Percentiles rank a stretch among this genome's conserved stretches.
Conservation (phyloP, 2,329 filamentous ascomycete genomes). For the Aspergillus floridensis region DNA sequence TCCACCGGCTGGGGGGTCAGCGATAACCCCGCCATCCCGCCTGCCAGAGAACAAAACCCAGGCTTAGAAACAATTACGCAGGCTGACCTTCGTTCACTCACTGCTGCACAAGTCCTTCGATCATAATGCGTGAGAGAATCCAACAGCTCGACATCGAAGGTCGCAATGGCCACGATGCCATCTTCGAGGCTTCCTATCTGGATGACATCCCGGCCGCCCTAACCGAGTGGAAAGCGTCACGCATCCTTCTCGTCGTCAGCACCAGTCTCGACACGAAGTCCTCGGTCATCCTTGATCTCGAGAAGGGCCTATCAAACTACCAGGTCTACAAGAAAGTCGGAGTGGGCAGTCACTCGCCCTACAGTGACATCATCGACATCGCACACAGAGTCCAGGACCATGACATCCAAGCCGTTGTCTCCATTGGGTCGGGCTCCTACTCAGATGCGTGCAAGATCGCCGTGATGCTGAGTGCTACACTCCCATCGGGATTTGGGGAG, state of each 20-base stretch:
- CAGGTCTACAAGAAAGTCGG: slow-evolving; percentile 4
- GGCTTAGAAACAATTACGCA: not conserved
- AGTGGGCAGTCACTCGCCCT: slow-evolving; percentile 3
- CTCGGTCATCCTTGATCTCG: not conserved
- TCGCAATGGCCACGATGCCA: not conserved
- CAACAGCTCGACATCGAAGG: slow-evolving; percentile 1
- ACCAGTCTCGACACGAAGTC: slow-evolving; percentile 3
- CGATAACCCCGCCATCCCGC: not conserved
- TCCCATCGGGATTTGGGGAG: not conserved
- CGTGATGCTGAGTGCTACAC: slow-evolving; percentile 4
- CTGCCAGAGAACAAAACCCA: not conserved
- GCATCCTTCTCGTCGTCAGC: slow-evolving; percentile 3
- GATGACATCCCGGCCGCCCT: not conserved
- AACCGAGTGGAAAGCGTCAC: not conserved
- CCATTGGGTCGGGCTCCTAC: slow-evolving; percentile 1
- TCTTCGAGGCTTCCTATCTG: slow-evolving; percentile 4
- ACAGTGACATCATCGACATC: slow-evolving; percentile 2
- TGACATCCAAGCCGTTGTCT: not conserved
- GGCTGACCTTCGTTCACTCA: not conserved
- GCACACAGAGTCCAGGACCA: not conserved
- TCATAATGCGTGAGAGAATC: not conserved
- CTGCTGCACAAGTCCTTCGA: not conserved
- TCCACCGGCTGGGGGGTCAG: not conserved
- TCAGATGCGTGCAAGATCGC: slow-evolving; percentile 5
- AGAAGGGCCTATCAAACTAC: not conserved